phyloP scores from a whole-genome alignment of 306 rosid genomes.

The Cucurbita moschata region DNA sequence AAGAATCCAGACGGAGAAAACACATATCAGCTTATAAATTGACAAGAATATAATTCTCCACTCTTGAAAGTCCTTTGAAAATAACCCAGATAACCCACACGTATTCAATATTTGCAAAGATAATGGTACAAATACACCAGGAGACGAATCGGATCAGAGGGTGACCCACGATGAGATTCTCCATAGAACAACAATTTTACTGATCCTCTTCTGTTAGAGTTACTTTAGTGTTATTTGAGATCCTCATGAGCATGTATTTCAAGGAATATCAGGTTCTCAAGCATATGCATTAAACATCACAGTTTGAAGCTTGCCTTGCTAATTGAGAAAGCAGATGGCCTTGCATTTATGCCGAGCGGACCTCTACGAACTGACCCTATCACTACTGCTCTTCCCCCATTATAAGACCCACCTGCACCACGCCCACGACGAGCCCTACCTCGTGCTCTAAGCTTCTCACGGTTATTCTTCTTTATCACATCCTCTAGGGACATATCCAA shows the following conservation, averaged over 20 bases:
- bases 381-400: conserved; percentile 48
- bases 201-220: conserved; percentile 28
- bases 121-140: conserved; percentile 33
- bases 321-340: conserved; percentile 64
- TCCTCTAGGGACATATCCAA: conserved; percentile 92
- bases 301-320: conserved; percentile 95
- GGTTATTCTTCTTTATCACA: conserved; percentile 61
- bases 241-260: conserved; percentile 6
- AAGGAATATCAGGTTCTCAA: conserved; percentile 47
- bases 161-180: conserved; percentile 54
- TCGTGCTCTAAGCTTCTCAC: conserved; percentile 65
- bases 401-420: conserved; percentile 39
- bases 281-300: conserved; percentile 67
- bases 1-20: conserved; percentile 66
- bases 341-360: conserved; percentile 47
- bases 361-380: conserved; percentile 52
- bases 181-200: conserved; percentile 36
- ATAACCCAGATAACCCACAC: conserved; percentile 51
- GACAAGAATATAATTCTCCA: conserved; percentile 55
- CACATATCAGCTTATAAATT: conserved; percentile 66
- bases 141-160: conserved; percentile 28
- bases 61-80: conserved; percentile 74
- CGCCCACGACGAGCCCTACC: conserved; percentile 63
- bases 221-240: conserved; percentile 6
- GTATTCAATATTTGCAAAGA: conserved; percentile 44